Evolutionary conservation across 495 filamentous ascomycete genomes (phyloP).

Genomic region (Hypoxylon intermedium): DNA sequence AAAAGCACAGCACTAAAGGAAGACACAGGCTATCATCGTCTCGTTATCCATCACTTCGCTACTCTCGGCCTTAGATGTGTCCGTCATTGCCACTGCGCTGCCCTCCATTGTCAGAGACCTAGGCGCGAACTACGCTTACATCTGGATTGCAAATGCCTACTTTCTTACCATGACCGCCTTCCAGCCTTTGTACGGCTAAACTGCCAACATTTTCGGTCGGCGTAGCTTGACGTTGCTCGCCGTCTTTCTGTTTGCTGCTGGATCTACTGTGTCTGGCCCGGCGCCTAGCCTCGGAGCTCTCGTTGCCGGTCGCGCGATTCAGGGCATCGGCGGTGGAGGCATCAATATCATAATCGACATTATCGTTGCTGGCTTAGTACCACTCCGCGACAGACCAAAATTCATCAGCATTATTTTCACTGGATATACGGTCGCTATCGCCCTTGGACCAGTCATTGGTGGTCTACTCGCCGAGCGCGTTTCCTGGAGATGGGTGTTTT

Average conservation of each 20-base stretch:
- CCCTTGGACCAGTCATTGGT: neutral
- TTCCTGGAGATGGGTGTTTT: neutral
- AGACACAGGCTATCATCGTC: too few relatives aligned
- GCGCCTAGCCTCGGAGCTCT: constrained; percentile 57
- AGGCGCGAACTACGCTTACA: neutral
- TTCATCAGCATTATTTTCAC: constrained; percentile 53
- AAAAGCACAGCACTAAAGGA: too few relatives aligned
- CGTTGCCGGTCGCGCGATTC: constrained; percentile 60
- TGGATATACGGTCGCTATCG: constrained; percentile 26
- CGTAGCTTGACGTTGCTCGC: constrained; percentile 10
- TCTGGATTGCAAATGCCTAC: neutral
- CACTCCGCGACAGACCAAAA: constrained; percentile 52
- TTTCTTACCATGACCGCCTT: neutral
- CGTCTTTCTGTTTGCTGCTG: constrained; percentile 59
- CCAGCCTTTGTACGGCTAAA: neutral
- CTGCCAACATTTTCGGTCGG: neutral
- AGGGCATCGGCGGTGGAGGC: too few relatives aligned
- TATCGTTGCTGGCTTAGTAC: constrained; percentile 48
- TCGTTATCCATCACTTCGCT: neutral
- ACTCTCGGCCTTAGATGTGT: neutral
- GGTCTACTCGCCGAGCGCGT: neutral
- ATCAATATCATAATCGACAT: constrained; percentile 55
- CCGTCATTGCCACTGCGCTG: neutral
- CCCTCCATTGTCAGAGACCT: neutral
- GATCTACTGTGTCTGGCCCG: constrained; percentile 60